phyloP scores from a whole-genome alignment of 176 grass and related monocot genomes.

The Paspalum notatum region DNA sequence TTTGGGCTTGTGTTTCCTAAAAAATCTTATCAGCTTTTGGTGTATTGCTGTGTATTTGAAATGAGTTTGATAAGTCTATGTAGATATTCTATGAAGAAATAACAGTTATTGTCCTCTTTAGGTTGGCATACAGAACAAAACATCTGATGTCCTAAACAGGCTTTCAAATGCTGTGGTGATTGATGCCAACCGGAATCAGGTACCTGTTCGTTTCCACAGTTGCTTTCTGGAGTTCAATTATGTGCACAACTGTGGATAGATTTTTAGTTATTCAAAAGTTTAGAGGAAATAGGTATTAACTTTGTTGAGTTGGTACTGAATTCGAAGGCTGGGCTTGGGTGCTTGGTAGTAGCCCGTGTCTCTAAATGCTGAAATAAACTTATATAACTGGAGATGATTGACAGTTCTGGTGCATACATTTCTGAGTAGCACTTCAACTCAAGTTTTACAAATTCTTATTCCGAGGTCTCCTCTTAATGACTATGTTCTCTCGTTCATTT shows the following conservation, averaged over 20 bases:
- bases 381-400: conserved; percentile 7
- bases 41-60: conserved; percentile 19
- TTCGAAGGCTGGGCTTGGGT: background rate
- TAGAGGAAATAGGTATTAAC: background rate
- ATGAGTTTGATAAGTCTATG: conserved; percentile 12
- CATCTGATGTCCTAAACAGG: conserved; percentile 73
- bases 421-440: conserved; percentile 16
- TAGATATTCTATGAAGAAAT: conserved; percentile 13
- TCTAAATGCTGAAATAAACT: conserved; percentile 1
- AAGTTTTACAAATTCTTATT: conserved; percentile 16
- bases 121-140: conserved; percentile 86
- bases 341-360: background rate
- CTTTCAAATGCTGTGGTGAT: conserved; percentile 74
- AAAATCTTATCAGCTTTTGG: background rate
- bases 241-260: background rate
- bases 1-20: background rate
- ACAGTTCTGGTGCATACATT: background rate
- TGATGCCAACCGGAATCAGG: conserved; percentile 98
- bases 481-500: background rate
- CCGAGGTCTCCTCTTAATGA: background rate
- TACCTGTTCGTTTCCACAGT: conserved; percentile 15
- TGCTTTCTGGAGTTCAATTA: conserved; percentile 29
- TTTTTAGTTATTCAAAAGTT: background rate
- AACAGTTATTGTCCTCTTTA: conserved; percentile 44
- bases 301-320: conserved; percentile 2